These are phyloP conservation scores for Cucurbitaria berberidis DNA, from an alignment of 2,329 filamentous ascomycete genomes.

Conservation along the genomic window DNA sequence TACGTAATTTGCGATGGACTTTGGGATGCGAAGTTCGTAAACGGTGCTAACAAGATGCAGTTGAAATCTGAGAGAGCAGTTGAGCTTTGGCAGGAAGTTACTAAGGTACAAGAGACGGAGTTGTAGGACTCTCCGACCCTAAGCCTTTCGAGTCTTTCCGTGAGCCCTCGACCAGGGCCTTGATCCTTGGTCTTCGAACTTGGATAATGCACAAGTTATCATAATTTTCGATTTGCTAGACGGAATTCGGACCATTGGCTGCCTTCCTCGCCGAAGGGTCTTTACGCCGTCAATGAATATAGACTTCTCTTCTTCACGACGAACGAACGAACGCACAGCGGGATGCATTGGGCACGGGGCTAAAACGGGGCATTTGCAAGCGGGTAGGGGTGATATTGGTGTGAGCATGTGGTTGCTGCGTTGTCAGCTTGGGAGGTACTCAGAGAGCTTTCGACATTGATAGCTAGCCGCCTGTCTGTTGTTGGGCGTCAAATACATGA, in stretches of 20 bases:
- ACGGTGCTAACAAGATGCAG: slow-evolving; percentile 20
- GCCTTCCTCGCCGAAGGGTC: not conserved
- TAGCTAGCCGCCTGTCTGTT: not conserved
- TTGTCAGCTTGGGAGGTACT: not conserved
- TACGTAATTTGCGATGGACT: slow-evolving; percentile 41
- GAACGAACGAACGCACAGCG: slow-evolving; percentile 5
- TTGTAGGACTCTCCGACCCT: slow-evolving; percentile 24
- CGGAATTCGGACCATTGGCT: not conserved
- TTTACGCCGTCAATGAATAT: not conserved
- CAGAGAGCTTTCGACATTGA: not conserved
- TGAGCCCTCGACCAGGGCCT: not conserved
- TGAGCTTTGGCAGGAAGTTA: slow-evolving; percentile 34
- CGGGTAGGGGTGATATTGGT: not conserved
- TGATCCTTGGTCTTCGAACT: not conserved
- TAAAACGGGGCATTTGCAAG: not conserved
- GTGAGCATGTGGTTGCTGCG: slow-evolving; percentile 1
- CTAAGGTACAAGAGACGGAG: slow-evolving; percentile 26
- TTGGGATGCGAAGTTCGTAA: not conserved
- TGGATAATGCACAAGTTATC: not conserved
- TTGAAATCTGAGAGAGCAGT: slow-evolving; percentile 31
- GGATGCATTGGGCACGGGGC: not conserved
- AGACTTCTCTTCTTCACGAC: slow-evolving; percentile 7
- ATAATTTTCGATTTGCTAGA: not conserved
- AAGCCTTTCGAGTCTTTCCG: slow-evolving; percentile 3
- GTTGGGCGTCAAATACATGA: not conserved